phyloP scores from a whole-genome alignment of 2,329 filamentous ascomycete genomes.

The Fusarium sp. region DNA sequence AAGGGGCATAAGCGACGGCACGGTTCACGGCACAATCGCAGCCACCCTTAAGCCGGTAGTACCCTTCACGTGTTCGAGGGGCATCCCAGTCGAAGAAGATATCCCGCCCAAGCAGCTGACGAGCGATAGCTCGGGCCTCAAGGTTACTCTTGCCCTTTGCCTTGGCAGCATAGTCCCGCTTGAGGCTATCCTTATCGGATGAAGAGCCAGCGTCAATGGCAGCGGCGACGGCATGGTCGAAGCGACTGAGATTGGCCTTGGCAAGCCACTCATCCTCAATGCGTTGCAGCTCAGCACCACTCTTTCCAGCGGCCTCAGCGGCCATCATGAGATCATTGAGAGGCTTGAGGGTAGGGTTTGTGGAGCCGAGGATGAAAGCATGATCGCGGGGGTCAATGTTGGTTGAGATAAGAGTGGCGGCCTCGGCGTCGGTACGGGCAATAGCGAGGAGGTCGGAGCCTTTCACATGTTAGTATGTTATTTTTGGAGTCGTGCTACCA shows the following conservation, averaged over 20 bases:
- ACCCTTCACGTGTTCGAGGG: slow-evolving; percentile 93
- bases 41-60: slow-evolving; percentile 92
- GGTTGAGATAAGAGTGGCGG: slow-evolving; percentile 94
- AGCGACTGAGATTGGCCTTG: slow-evolving; percentile 85
- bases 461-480: slow-evolving; percentile 52
- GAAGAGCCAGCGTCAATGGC: slow-evolving; percentile 78
- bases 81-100: slow-evolving; percentile 96
- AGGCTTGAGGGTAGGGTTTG: slow-evolving; percentile 85
- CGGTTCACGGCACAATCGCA: slow-evolving; percentile 92
- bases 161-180: slow-evolving; percentile 74
- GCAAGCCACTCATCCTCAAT: slow-evolving; percentile 91
- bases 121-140: slow-evolving; percentile 85
- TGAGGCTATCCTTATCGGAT: slow-evolving; percentile 76
- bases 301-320: slow-evolving; percentile 86
- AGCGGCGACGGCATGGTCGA: slow-evolving; percentile 89
- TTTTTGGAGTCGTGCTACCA: neutral
- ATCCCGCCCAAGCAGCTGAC: slow-evolving; percentile 80
- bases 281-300: slow-evolving; percentile 82
- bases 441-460: slow-evolving; percentile 88
- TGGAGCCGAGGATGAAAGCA: slow-evolving; percentile 89
- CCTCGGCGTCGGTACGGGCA: slow-evolving; percentile 96
- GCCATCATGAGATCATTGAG: slow-evolving; percentile 92
- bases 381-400: slow-evolving; percentile 98
- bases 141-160: slow-evolving; percentile 86
- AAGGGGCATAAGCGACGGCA: slow-evolving; percentile 91